Conservation (phyloP, 106 monocot species). For the Amphibolis antarctica region DNA sequence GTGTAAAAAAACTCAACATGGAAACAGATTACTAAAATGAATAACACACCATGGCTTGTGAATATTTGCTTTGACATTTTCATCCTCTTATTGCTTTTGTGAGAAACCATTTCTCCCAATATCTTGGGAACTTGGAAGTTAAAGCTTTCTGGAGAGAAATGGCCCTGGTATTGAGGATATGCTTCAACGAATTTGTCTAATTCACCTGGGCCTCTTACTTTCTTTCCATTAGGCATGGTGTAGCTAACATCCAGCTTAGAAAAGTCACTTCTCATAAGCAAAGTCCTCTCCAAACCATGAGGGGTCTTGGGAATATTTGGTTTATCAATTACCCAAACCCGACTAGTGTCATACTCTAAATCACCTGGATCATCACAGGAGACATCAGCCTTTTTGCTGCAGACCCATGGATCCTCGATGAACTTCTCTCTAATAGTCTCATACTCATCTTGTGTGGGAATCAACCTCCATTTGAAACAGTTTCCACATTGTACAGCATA, state of each 20-base stretch:
- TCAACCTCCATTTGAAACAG: slow-evolving; percentile 61
- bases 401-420: slow-evolving; percentile 66
- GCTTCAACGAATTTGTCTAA: slow-evolving; percentile 65
- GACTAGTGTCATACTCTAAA: slow-evolving; percentile 47
- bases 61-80: slow-evolving; percentile 2
- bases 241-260: slow-evolving; percentile 65
- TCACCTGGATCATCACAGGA: slow-evolving; percentile 74
- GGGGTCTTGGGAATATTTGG: slow-evolving; percentile 83
- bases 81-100: slow-evolving; percentile 27
- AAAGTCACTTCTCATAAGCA: slow-evolving; percentile 52
- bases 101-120: slow-evolving; percentile 35
- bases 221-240: slow-evolving; percentile 85
- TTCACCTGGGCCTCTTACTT: slow-evolving; percentile 37
- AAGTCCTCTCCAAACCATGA: slow-evolving; percentile 23
- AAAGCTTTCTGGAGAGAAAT: slow-evolving; percentile 26
- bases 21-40: no score
- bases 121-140: slow-evolving; percentile 52
- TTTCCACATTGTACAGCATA: slow-evolving; percentile 74
- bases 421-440: slow-evolving; percentile 66
- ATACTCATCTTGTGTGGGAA: slow-evolving; percentile 65
- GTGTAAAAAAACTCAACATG: no score
- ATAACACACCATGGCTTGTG: neutral
- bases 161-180: slow-evolving; percentile 48
- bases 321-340: slow-evolving; percentile 74
- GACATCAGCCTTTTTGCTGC: slow-evolving; percentile 31